Evolutionary conservation across 2,329 filamentous ascomycete species (phyloP).

Genomic region (Trichoderma sp.): DNA sequence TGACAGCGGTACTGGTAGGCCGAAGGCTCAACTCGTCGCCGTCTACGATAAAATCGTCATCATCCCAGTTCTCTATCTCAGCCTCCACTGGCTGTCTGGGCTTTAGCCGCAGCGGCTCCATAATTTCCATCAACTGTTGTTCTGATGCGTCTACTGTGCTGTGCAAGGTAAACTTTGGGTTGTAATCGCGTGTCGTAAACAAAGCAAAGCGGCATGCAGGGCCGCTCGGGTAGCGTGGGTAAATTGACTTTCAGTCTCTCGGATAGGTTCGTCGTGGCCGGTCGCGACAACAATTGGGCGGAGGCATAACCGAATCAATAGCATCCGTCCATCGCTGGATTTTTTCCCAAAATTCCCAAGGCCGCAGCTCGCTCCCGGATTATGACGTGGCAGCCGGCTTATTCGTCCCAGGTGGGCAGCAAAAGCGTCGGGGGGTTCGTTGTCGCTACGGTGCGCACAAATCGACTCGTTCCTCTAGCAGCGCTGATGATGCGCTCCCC

Average conservation of each 20-base stretch:
- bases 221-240: conserved; percentile 15
- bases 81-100: conserved; percentile 57
- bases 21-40: conserved; percentile 64
- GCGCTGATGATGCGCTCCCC: conserved; percentile 1
- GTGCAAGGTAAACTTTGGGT: background rate
- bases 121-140: conserved; percentile 32
- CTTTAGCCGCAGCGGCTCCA: conserved; percentile 59
- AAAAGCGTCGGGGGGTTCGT: conserved; percentile 7
- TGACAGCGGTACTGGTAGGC: conserved; percentile 45
- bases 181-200: conserved; percentile 21
- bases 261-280: conserved; percentile 20
- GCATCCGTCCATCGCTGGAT: conserved; percentile 3
- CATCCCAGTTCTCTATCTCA: conserved; percentile 75
- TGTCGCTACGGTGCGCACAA: conserved; percentile 14
- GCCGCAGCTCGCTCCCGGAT: conserved; percentile 3
- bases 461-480: background rate
- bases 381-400: conserved; percentile 18
- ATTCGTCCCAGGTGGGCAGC: conserved; percentile 8
- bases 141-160: background rate
- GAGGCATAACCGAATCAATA: conserved; percentile 28
- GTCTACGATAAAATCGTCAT: conserved; percentile 73
- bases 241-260: conserved; percentile 9
- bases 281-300: conserved; percentile 24
- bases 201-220: conserved; percentile 13
- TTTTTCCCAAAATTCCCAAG: conserved; percentile 1